Conservation (phyloP, 768 basidiomycete genomes). For the Xerocomellus amylosporus region DNA sequence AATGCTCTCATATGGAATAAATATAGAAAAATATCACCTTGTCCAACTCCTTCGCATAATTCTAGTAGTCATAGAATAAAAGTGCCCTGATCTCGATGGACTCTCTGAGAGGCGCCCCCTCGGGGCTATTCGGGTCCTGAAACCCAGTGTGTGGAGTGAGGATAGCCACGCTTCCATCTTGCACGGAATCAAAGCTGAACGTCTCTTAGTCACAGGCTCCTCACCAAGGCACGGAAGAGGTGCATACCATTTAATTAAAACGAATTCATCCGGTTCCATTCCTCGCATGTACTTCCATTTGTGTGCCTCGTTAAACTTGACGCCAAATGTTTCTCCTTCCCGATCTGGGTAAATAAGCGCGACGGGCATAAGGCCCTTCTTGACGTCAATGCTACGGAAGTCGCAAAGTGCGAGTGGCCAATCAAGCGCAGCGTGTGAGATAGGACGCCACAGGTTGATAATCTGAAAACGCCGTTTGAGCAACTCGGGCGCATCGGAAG, state of each 20-base stretch:
- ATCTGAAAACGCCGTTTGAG: conserved; percentile 49
- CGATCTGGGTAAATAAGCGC: conserved; percentile 41
- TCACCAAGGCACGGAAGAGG: neutral
- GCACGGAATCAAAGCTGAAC: conserved; percentile 34
- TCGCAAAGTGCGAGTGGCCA: conserved; percentile 51
- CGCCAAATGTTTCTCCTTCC: conserved; percentile 43
- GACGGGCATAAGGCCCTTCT: conserved; percentile 38
- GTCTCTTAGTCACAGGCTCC: neutral
- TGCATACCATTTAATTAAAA: conserved; percentile 47
- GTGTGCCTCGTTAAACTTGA: conserved; percentile 39
- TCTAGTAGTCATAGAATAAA: conserved; percentile 34
- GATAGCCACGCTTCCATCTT: conserved; percentile 34
- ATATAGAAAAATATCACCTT: neutral
- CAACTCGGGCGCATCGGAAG: conserved; percentile 37
- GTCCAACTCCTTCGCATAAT: neutral
- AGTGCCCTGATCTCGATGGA: conserved; percentile 37
- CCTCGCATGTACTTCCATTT: conserved; percentile 47
- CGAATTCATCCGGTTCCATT: conserved; percentile 44
- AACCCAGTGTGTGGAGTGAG: conserved; percentile 37
- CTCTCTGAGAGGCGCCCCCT: conserved; percentile 30
- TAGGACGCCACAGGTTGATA: conserved; percentile 55
- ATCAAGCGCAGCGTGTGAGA: conserved; percentile 43
- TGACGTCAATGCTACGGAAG: conserved; percentile 39
- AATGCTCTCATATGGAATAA: neutral
- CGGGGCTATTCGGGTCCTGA: conserved; percentile 32